Evolutionary conservation across 2,329 filamentous ascomycete genomes (phyloP).

Genomic region (Trichoderma simmonsii): DNA sequence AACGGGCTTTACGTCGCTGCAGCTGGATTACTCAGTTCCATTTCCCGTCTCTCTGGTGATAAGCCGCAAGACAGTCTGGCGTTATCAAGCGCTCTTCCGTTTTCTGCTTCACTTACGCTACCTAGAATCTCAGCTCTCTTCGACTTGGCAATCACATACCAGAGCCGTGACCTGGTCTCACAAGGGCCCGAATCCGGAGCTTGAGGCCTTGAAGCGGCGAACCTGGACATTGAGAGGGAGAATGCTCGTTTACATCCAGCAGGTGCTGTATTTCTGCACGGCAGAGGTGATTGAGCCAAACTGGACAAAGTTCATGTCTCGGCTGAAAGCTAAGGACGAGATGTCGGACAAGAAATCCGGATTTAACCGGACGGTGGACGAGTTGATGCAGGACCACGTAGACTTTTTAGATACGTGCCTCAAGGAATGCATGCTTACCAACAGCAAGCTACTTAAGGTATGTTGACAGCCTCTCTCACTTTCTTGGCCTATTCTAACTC

Average conservation of each 20-base stretch:
- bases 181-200: conserved; percentile 64
- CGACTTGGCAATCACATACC: conserved; percentile 87
- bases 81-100: conserved; percentile 93
- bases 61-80: conserved; percentile 91
- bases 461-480: conserved; percentile 21
- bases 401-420: conserved; percentile 97
- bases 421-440: conserved; percentile 98
- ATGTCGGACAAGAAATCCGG: conserved; percentile 27
- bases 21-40: conserved; percentile 90
- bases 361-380: conserved; percentile 75
- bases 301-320: conserved; percentile 91
- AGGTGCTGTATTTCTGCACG: conserved; percentile 94
- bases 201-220: conserved; percentile 90
- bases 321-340: conserved; percentile 58
- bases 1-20: conserved; percentile 84
- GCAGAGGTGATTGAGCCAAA: conserved; percentile 97
- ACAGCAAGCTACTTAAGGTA: conserved; percentile 89
- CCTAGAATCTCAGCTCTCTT: conserved; percentile 80
- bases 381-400: conserved; percentile 98
- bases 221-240: conserved; percentile 88
- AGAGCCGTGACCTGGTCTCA: conserved; percentile 80
- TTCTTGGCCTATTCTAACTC: neutral
- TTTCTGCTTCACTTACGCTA: conserved; percentile 88
- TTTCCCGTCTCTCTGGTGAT: conserved; percentile 96
- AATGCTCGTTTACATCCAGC: conserved; percentile 97